Evolutionary conservation across 768 basidiomycete genomes (phyloP).

Genomic region (Pleurotus tuber-regium): DNA sequence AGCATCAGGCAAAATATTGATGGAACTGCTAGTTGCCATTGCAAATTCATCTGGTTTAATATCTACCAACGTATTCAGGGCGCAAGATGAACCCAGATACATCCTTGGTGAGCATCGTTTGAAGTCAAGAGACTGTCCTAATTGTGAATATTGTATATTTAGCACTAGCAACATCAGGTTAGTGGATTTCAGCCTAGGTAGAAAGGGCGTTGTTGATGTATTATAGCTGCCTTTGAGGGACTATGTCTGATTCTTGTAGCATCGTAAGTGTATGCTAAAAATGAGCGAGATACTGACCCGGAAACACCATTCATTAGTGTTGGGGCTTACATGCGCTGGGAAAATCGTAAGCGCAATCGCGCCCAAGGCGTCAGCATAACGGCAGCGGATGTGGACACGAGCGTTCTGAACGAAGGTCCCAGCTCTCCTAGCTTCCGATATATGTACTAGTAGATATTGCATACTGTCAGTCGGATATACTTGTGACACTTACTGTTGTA

Average conservation of each 20-base stretch:
- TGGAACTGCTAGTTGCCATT: conserved; percentile 34
- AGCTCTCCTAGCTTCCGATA: conserved; percentile 42
- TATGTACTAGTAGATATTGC: conserved; percentile 35
- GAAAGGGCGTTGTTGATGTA: neutral
- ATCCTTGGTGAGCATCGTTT: conserved; percentile 31
- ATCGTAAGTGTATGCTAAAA: conserved; percentile 20
- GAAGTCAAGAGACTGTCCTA: neutral
- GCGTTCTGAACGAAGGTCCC: conserved; percentile 39
- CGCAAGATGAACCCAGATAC: conserved; percentile 49
- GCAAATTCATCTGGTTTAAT: conserved; percentile 49
- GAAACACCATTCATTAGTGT: conserved; percentile 21
- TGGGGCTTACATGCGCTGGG: conserved; percentile 48
- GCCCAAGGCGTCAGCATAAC: conserved; percentile 37
- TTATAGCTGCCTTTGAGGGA: conserved; percentile 43
- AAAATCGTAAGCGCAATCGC: conserved; percentile 43
- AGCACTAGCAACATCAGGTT: conserved; percentile 45
- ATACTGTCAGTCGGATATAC: neutral
- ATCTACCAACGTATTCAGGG: conserved; percentile 50
- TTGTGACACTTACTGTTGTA: neutral
- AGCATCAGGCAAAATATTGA: neutral
- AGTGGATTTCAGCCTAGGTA: conserved; percentile 6
- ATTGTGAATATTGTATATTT: neutral
- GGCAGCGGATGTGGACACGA: conserved; percentile 44
- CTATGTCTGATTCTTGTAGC: conserved; percentile 42
- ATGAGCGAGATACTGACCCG: conserved; percentile 2